Evolutionary conservation across 768 basidiomycete species (phyloP).

Genomic region (Sutorius australiensis): DNA sequence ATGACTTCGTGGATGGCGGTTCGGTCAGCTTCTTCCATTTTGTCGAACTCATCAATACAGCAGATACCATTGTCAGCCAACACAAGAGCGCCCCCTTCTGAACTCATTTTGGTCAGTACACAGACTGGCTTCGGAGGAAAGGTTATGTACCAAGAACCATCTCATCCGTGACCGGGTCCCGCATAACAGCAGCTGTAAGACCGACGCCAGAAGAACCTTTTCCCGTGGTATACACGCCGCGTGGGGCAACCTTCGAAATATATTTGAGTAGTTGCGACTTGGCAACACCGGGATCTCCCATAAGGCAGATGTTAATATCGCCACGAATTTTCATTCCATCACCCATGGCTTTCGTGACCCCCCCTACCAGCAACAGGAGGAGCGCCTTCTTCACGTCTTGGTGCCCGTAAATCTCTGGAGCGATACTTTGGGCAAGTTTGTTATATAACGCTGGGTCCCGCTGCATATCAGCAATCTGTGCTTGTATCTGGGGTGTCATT

Average conservation of each 20-base stretch:
- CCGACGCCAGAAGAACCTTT: conserved; percentile 98
- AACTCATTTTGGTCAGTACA: conserved; percentile 9
- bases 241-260: conserved; percentile 96
- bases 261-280: conserved; percentile 97
- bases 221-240: conserved; percentile 97
- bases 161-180: conserved; percentile 98
- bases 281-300: conserved; percentile 99
- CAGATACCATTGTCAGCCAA: conserved; percentile 99
- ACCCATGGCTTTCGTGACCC: conserved; percentile 90
- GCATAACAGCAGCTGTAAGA: conserved; percentile 98
- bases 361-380: conserved; percentile 87
- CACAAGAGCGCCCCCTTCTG: conserved; percentile 99
- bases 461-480: conserved; percentile 62
- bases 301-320: conserved; percentile 94
- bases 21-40: conserved; percentile 97
- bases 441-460: conserved; percentile 79
- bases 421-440: conserved; percentile 88
- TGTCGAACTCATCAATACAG: conserved; percentile 99
- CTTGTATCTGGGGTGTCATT: conserved; percentile 77
- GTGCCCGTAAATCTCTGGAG: conserved; percentile 98
- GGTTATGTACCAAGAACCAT: conserved; percentile 87
- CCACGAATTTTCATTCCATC: conserved; percentile 99
- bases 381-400: conserved; percentile 96
- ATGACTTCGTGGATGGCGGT: conserved; percentile 99
- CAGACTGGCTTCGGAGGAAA: neutral